Base-by-base conservation (phyloP, 768 basidiomycete species). In the Pluteus cervinus region DNA sequence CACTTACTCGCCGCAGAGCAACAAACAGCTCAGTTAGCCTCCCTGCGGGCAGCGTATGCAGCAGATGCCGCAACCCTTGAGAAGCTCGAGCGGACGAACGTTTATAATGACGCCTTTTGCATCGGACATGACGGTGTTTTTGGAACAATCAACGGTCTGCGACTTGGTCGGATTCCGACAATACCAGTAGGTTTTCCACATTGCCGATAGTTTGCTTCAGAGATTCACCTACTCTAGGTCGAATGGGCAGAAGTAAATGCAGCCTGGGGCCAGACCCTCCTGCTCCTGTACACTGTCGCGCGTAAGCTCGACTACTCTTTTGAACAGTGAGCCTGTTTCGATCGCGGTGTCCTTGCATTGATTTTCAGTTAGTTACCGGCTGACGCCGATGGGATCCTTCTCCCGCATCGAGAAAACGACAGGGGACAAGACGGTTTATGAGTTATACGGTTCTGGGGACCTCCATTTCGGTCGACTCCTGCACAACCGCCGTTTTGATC, bases 181-280 rank as follows among this genome's bases (percentile, higher is more conserved):
- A 80, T 86, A 31, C 81, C 79, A n/a, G 87, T 88, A 55, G 28
- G 79, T 65, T 17, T 33, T 12, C 35, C 30, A 5, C 30, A 24
- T 31, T 6, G 11, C 18, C n/a, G 25, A 40, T 42, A 25, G 20
- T 22, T 21, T 17, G 33, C 23, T 36, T 29, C 41, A 53, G 37
- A 41, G 41, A 34, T 48, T 39, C 47, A 46, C 21, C 10, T 29
- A 6, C 24, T 42, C 7, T 44, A 89, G 80, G 93, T 98, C 21
- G 96, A 98, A 54, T 99, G 93, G 93, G 78, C 89, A 3, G 96
- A 99, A 61, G 92, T 98, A 57, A 98, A 98, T 53, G 96, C 96
- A 8, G 96, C 96, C 12, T 96, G 94, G 92, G 96, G 96, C 2
- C 85, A 96, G 54, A 89, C 93, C 0, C 67, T 94, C n/a, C 70